Base-by-base conservation (phyloP, 139 green algal genomes). In the Coelastrella sp. region DNA sequence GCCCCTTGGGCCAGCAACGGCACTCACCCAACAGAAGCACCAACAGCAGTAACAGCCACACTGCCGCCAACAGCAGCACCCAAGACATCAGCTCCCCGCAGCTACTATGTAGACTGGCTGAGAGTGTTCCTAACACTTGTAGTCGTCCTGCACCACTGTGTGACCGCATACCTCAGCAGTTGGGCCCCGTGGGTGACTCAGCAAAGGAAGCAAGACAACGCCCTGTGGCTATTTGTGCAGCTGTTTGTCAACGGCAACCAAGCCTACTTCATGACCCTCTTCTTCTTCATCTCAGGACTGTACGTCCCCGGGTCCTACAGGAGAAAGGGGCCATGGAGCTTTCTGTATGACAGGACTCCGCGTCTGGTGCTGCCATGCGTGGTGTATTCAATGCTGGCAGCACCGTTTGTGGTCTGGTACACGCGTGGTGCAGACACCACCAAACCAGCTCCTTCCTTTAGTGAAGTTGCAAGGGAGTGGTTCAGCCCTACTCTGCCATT, bases 191-290 rank as follows among this genome's bases (percentile, higher is more conserved):
- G 62, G 40, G 25, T 34, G 62, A 15, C 45, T 1, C 17, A 8
- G 34, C 6, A 41, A 7, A 23, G 17, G 32, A 76, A 77, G 63
- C 32, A 32, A 15, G 80, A 86, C 68, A 69, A 59, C 6, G 50
- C 80, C n/a, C 80, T 79, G 41, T 79, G 68, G 80, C 80, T 80
- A 48, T 67, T 86, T n/a, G 45, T 50, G 50, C 67, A 86, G 68
- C 51, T 86, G 43, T 86, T 86, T 37, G 68, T 86, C 27, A 72
- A 73, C 60, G 80, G 35, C 80, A 86, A 86, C 67, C 80, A 86
- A 50, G 67, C 80, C 11, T 86, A 79, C 50, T 86, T 86, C 80
- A 86, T 86, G 80, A 86, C 80, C 19, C 66, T 86, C 0, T 86
- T 86, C 80, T 80, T 86, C 50, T 86, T 86, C 66, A 30, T 86